phyloP scores from a whole-genome alignment of 495 filamentous ascomycete genomes.

The Aspergillus conjunctus region DNA sequence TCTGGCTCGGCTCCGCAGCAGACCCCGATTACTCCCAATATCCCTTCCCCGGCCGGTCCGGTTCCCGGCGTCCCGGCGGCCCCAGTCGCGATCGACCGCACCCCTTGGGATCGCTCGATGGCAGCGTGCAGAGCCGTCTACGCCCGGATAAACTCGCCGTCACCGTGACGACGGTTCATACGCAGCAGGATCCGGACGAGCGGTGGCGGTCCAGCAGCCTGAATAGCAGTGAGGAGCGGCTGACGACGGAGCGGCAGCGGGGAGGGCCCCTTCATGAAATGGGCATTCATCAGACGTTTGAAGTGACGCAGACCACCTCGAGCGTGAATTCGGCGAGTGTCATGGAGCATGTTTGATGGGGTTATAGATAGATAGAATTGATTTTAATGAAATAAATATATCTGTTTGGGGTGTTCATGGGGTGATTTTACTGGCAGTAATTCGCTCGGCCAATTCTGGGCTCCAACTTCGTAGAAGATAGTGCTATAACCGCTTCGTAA shows the following conservation, averaged over 20 bases:
- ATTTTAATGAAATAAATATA: background rate
- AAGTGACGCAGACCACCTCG: constrained; percentile 1
- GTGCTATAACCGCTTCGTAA: too few species aligned
- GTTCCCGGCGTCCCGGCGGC: constrained; percentile 25
- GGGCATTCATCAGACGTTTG: constrained; percentile 3
- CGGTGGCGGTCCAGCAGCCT: constrained; percentile 27
- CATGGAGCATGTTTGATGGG: constrained; percentile 6
- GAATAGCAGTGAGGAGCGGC: constrained; percentile 17
- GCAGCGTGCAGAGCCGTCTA: constrained; percentile 22
- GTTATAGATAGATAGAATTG: too few species aligned
- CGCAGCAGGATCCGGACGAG: constrained; percentile 30
- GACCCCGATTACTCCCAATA: constrained; percentile 26
- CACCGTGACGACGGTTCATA: constrained; percentile 43
- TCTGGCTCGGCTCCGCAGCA: constrained; percentile 33
- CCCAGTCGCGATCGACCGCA: constrained; percentile 24
- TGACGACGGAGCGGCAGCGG: too few species aligned
- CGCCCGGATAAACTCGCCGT: constrained; percentile 45
- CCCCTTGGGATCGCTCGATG: constrained; percentile 40
- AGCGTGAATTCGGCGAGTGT: background rate
- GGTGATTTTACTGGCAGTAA: too few species aligned
- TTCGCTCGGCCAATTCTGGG: too few species aligned
- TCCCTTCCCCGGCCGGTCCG: constrained; percentile 29
- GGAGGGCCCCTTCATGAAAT: too few species aligned
- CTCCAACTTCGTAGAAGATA: too few species aligned
- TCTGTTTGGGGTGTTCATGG: too few species aligned